A percentile compares a stretch with the other conserved stretches of the same genome.
Conservation (phyloP, 805 yeast species). For the Lipomyces yamanashiensis region DNA sequence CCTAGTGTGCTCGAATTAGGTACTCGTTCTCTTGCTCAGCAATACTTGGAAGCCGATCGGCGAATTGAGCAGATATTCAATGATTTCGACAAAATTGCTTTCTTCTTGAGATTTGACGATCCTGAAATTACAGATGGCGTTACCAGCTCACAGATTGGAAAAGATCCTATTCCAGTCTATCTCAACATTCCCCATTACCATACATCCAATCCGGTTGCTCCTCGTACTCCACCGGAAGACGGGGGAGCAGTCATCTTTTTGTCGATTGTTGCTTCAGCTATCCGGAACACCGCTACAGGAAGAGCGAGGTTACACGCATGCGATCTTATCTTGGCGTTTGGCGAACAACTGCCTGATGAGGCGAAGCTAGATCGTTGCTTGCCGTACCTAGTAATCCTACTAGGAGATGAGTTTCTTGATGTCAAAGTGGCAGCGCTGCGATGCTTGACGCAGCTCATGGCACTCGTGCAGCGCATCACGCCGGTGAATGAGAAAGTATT, state of each 20-base stretch:
- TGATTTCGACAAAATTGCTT: conserved; percentile 59
- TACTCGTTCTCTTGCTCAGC: conserved; percentile 37
- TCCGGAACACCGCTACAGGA: conserved; percentile 65
- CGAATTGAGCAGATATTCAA: conserved; percentile 64
- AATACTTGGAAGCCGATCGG: conserved; percentile 53
- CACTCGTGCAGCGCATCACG: conserved; percentile 64
- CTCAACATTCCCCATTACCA: conserved; percentile 37
- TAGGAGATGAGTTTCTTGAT: conserved; percentile 68
- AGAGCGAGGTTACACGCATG: conserved; percentile 68
- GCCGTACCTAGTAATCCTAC: conserved; percentile 74
- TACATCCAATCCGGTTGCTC: conserved; percentile 18
- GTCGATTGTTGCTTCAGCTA: conserved; percentile 60
- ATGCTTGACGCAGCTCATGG: conserved; percentile 67
- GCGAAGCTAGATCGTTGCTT: conserved; percentile 82
- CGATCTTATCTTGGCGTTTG: conserved; percentile 73
- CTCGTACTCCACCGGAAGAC: conserved; percentile 28
- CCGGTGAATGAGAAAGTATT: conserved; percentile 78
- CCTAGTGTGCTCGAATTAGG: conserved; percentile 32
- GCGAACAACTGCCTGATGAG: conserved; percentile 79
- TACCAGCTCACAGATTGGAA: not conserved
- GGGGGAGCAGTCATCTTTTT: conserved; percentile 62
- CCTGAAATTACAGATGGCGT: not conserved
- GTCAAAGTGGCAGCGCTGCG: conserved; percentile 72
- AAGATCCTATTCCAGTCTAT: conserved; percentile 37
- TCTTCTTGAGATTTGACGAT: conserved; percentile 48